Conservation (phyloP, 768 basidiomycete species). For the Calocera viscosa region DNA sequence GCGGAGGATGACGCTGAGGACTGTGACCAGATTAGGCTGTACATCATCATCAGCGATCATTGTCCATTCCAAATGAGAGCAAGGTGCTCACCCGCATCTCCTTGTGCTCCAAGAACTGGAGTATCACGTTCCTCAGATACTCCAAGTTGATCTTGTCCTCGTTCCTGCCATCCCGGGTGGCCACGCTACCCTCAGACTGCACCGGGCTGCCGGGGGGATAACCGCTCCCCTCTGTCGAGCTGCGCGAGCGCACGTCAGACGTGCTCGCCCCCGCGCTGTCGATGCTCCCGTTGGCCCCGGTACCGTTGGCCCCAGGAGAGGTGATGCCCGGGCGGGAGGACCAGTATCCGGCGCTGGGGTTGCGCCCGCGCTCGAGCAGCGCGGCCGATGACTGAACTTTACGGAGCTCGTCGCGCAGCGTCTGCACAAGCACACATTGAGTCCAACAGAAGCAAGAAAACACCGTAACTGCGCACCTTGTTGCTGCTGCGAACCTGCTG, state of each 20-base stretch:
- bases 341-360: slow-evolving; percentile 90
- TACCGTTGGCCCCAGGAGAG: background rate
- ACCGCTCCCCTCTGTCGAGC: background rate
- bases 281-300: background rate
- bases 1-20: slow-evolving; percentile 79
- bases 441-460: slow-evolving; percentile 12
- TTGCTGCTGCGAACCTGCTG: slow-evolving; percentile 58
- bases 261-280: slow-evolving; percentile 11
- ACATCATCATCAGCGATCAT: background rate
- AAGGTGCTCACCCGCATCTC: slow-evolving; percentile 76
- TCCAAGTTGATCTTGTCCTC: slow-evolving; percentile 94
- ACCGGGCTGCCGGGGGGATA: background rate
- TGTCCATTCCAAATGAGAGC: slow-evolving; percentile 9
- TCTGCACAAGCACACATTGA: slow-evolving; percentile 35
- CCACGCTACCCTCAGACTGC: background rate
- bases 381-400: slow-evolving; percentile 92
- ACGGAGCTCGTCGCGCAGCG: slow-evolving; percentile 81
- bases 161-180: slow-evolving; percentile 28
- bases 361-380: slow-evolving; percentile 76
- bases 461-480: slow-evolving; percentile 42
- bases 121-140: slow-evolving; percentile 87
- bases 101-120: slow-evolving; percentile 96
- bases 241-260: slow-evolving; percentile 11
- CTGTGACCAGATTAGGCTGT: slow-evolving; percentile 79
- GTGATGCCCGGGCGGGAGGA: slow-evolving; percentile 5